Evolutionary conservation across 2,329 filamentous ascomycete species (phyloP).

Genomic region (Fusarium praegraminearum): DNA sequence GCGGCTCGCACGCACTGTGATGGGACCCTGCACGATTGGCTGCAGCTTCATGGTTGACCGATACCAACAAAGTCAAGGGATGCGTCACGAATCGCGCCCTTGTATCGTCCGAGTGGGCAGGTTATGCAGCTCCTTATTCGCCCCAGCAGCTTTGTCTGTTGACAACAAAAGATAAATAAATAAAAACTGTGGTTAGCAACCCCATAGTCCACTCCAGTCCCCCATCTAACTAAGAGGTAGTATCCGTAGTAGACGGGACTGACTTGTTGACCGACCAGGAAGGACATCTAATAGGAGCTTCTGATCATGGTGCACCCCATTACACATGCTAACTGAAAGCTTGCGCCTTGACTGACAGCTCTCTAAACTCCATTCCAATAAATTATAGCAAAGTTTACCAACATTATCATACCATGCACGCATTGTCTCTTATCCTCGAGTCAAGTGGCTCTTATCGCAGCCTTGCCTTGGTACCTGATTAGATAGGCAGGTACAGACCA

Average conservation of each 20-base stretch:
- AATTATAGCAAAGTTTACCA: not conserved
- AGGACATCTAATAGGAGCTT: not conserved
- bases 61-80: slow-evolving; percentile 44
- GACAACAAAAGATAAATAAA: slow-evolving; percentile 17
- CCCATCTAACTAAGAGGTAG: not conserved
- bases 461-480: slow-evolving; percentile 22
- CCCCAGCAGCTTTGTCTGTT: slow-evolving; percentile 21
- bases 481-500: slow-evolving; percentile 19
- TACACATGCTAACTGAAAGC: not conserved
- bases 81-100: slow-evolving; percentile 43
- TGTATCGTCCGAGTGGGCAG: slow-evolving; percentile 25
- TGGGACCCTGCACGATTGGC: slow-evolving; percentile 37
- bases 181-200: slow-evolving; percentile 9
- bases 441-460: slow-evolving; percentile 12
- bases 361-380: not conserved
- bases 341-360: not conserved
- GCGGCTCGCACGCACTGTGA: slow-evolving; percentile 40
- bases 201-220: slow-evolving; percentile 1
- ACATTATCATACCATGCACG: not conserved
- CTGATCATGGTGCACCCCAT: slow-evolving; percentile 18
- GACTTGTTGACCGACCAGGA: slow-evolving; percentile 1
- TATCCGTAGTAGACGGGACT: not conserved
- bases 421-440: not conserved
- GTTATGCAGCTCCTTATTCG: slow-evolving; percentile 27
- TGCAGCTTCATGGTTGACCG: slow-evolving; percentile 32